Base-by-base conservation (phyloP, 768 basidiomycete species). In the Piloderma croceum region DNA sequence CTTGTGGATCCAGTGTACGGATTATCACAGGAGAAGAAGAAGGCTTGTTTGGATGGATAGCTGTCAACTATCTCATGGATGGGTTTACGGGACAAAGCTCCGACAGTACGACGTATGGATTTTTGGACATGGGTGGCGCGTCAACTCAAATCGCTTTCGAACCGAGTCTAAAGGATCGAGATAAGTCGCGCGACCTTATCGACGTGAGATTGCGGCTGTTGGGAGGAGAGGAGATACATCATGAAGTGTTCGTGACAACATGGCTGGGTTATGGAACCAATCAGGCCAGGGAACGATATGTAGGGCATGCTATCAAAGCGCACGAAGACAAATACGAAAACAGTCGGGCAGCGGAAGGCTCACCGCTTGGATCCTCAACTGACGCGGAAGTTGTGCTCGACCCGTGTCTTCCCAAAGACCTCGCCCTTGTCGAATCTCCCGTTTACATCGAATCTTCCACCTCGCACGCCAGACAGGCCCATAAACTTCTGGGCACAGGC, bases 241-340 rank as follows among this genome's bases (percentile, higher is more conserved):
- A 96, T 64, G 79, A 82, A 45, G 90, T 99, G 18, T 99, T 98
- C 46, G 94, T 97, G 42, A 96, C 96, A 38, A 97, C 93, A 1
- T 98, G 96, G 96, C 66, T 99, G 19, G 96, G 96, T 9, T 99
- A 94, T 58, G 96, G 96, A 10, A 97, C 96, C 23, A 98, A 98
- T 52, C 83, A 91, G 61, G 94, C 91, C n/a, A 65, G 94, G 53
- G 89, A 94, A 57, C 79, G 94, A 38, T 98, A 98, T 61, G 78
- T 93, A 24, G 79, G 83, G 7, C 65, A 77, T 44, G 68, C 74
- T 20, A 70, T 93, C 44, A 60, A 65, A 43, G 69, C 76, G 18
- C 77, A 76, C 61, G 78, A 84, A 47, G 49, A 55, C 5, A 60
- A 52, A 11, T 78, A 76, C 61, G 78, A 84, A 47, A 48, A 55